Percentiles rank a stretch among this genome's conserved stretches.
These are phyloP conservation scores for Neopestalotiopsis clavispora DNA, from an alignment of 2,329 filamentous ascomycete species.

Conservation along the genomic window DNA sequence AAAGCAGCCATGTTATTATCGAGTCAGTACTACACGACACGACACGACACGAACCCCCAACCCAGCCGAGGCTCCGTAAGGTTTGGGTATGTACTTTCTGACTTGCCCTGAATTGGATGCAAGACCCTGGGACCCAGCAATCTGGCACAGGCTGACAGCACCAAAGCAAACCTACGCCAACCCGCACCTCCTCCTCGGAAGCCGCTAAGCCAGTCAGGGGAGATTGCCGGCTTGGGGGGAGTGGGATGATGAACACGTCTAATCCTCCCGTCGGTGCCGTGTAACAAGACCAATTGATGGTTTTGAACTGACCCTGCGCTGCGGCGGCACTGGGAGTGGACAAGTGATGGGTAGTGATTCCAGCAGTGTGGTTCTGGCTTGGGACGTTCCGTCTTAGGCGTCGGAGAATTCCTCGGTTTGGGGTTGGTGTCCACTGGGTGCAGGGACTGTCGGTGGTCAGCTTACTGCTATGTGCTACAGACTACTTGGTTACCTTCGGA, in stretches of 20 bases:
- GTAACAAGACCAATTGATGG: constrained; percentile 7
- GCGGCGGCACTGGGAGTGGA: not conserved
- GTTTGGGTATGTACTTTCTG: too few relatives aligned
- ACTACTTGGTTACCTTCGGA: not conserved
- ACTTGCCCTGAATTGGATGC: too few relatives aligned
- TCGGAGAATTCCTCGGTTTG: constrained; percentile 11
- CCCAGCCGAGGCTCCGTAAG: too few relatives aligned
- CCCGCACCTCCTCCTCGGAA: not conserved
- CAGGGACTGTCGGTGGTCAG: not conserved
- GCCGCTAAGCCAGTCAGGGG: not conserved
- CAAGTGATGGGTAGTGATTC: not conserved
- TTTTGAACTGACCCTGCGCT: not conserved
- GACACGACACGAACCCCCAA: too few relatives aligned
- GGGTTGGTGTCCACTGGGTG: constrained; percentile 9
- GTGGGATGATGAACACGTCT: not conserved
- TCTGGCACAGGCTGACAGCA: not conserved
- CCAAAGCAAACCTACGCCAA: too few relatives aligned
- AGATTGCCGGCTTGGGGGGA: not conserved
- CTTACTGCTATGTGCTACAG: not conserved
- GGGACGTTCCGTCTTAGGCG: constrained; percentile 8
- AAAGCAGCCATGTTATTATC: not conserved
- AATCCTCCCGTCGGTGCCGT: constrained; percentile 2
- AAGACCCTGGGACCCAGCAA: not conserved
- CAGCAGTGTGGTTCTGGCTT: constrained; percentile 15
- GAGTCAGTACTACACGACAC: too few relatives aligned